Base-by-base conservation (phyloP, 2,329 filamentous ascomycete genomes). In the Trichophyton equinum region DNA sequence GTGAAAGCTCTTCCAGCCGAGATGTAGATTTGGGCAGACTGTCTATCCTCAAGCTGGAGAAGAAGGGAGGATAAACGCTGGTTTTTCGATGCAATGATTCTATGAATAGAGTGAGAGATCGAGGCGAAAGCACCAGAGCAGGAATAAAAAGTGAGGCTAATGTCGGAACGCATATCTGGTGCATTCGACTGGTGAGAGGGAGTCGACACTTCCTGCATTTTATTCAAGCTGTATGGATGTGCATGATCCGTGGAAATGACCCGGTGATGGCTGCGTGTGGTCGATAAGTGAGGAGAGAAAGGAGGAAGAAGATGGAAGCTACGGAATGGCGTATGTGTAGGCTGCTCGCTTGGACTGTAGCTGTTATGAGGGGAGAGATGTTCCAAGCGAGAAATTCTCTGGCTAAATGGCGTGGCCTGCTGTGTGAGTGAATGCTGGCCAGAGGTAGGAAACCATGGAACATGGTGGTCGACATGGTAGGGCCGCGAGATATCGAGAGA, bases 31-130 rank as follows among this genome's bases (percentile, higher is more conserved):
- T 65, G 3, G 62, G 59, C 9, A 49, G 58, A 18, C 27, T 63
- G 36, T 15, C 55, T n/a, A 11, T 51, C 46, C 1, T 51, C 25
- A 1, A 59, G 42, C 7, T 55, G 58, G 30, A 62, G 60, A 7
- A 72, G 57, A 6, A 71, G 55, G 1, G 58, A 42, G 4, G 55
- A 58, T 13, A 72, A 47, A 18, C 66, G 60, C 6, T 66, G 62
- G 42, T 69, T 72, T 44, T 68, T 68, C 2, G 67, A 63, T 18
- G 69, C 57, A 18, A 71, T 49, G 18, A 65, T 53, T 20, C 61
- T 64, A 61, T 72, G 71, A 11, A 64, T 51, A 5, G 36, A 56
- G 33, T 67, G 66, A 6, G 51, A 61, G 18, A 67, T 57, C 1
- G 65, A 62, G 42, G 49, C 60, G 51, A 68, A 68, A 3, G 59